Conservation (phyloP, 1,284 basidiomycete species). For the Tilletia horrida region DNA sequence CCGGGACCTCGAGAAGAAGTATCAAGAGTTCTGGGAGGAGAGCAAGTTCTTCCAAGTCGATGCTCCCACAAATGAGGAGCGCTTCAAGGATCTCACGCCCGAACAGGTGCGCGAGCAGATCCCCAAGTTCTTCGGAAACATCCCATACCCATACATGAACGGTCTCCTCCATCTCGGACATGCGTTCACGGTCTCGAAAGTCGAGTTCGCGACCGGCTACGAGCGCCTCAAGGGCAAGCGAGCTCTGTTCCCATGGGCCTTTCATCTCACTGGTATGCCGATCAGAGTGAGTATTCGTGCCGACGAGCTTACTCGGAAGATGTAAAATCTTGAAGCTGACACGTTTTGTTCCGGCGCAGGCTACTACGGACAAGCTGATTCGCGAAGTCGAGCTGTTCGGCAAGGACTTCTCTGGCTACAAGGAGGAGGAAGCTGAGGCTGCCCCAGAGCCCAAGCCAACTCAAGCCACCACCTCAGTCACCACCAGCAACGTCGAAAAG, state of each 20-base stretch:
- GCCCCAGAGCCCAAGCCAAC: constrained; percentile 30
- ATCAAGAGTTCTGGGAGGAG: constrained; percentile 73
- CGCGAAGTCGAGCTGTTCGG: constrained; percentile 97
- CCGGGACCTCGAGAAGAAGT: constrained; percentile 74
- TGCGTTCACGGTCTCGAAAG: constrained; percentile 96
- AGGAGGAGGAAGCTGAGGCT: constrained; percentile 54
- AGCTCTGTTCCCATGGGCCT: constrained; percentile 85
- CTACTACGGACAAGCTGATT: constrained; percentile 92
- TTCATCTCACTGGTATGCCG: constrained; percentile 97
- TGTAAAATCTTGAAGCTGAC: neutral
- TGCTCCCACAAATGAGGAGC: constrained; percentile 66
- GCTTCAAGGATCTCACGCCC: constrained; percentile 39
- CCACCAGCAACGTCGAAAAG: constrained; percentile 60
- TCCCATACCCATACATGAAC: constrained; percentile 88
- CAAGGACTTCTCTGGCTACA: constrained; percentile 75
- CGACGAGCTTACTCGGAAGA: too few relatives aligned
- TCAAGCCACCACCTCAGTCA: constrained; percentile 13
- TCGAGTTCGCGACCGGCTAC: constrained; percentile 94
- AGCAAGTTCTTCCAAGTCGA: constrained; percentile 71
- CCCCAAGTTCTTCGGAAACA: constrained; percentile 96
- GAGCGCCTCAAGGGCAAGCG: constrained; percentile 93
- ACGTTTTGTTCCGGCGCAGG: constrained; percentile 56
- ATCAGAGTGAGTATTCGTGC: constrained; percentile 72
- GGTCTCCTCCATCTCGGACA: constrained; percentile 95
- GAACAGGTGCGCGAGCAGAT: constrained; percentile 62